phyloP scores from a whole-genome alignment of 2,329 filamentous ascomycete species.

The Ophiocordyceps camponoti-floridani region DNA sequence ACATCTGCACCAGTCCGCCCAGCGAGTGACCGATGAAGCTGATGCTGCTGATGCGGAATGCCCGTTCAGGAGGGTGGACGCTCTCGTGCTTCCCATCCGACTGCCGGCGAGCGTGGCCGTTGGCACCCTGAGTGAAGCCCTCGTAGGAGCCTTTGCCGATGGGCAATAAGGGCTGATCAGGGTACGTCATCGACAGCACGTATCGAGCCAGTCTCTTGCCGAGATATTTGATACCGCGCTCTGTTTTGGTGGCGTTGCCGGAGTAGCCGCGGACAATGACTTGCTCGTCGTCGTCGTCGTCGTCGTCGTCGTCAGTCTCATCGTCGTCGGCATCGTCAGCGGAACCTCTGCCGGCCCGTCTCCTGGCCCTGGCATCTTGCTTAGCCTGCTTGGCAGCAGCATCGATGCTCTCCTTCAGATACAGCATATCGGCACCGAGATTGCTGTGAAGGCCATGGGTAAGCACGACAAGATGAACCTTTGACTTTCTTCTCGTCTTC shows the following conservation, averaged over 20 bases:
- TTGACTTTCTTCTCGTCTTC: constrained; percentile 41
- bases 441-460: constrained; percentile 96
- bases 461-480: constrained; percentile 75
- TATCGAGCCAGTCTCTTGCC: constrained; percentile 89
- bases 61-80: constrained; percentile 17
- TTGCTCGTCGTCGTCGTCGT: constrained; percentile 59
- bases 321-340: constrained; percentile 11
- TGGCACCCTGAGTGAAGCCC: constrained; percentile 20
- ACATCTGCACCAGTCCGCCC: constrained; percentile 78
- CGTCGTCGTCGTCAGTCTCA: constrained; percentile 22
- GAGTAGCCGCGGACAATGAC: constrained; percentile 81
- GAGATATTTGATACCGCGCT: constrained; percentile 90
- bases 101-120: constrained; percentile 22
- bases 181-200: constrained; percentile 76
- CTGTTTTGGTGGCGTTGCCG: constrained; percentile 79
- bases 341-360: constrained; percentile 20
- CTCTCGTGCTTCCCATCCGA: neutral
- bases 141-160: constrained; percentile 30
- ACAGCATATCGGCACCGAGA: constrained; percentile 89
- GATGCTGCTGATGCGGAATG: constrained; percentile 82
- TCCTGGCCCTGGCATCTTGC: constrained; percentile 40
- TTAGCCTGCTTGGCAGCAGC: constrained; percentile 58
- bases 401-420: constrained; percentile 93
- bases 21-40: constrained; percentile 89
- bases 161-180: constrained; percentile 78